A percentile compares a stretch with the other conserved stretches of the same genome.
These are phyloP conservation scores for Thermomucor indicae-seudaticae DNA, from an alignment of 371 early-diverging fungal genomes.

Conservation along the genomic window DNA sequence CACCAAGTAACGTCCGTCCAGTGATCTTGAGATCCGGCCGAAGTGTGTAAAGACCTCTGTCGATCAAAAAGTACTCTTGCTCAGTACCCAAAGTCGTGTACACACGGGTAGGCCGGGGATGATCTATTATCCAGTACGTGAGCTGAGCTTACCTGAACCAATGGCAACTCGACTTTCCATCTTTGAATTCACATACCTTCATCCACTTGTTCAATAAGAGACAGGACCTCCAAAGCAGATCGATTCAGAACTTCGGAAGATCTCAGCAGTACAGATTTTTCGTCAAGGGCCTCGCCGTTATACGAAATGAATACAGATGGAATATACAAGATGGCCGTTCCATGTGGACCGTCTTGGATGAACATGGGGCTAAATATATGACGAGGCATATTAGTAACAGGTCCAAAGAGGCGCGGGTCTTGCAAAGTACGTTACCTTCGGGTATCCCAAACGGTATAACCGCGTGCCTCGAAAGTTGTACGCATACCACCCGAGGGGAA, in stretches of 20 bases:
- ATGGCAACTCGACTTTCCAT: no score
- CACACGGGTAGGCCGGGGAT: conserved; percentile 65
- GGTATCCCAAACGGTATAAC: conserved; percentile 99
- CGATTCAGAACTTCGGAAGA: conserved; percentile 83
- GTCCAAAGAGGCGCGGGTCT: no score
- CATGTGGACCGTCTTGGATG: conserved; percentile 89
- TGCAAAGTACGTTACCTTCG: no score
- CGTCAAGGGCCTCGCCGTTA: conserved; percentile 98
- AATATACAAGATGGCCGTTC: conserved; percentile 88
- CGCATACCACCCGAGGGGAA: conserved; percentile 99
- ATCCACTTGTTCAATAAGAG: conserved; percentile 63
- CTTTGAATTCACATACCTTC: conserved; percentile 24
- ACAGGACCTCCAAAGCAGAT: conserved; percentile 74
- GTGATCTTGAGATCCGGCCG: conserved; percentile 95
- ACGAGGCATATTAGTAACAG: no score
- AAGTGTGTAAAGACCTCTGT: conserved; percentile 85
- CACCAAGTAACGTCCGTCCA: conserved; percentile 92
- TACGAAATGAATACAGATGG: conserved; percentile 98
- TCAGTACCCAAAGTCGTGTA: conserved; percentile 94
- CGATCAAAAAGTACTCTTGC: conserved; percentile 98
- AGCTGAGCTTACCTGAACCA: neutral
- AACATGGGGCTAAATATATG: conserved; percentile 84
- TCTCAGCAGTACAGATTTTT: conserved; percentile 94
- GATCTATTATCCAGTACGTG: conserved; percentile 10
- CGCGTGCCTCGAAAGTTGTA: conserved; percentile 97